Evolutionary conservation across 352 stramenopile genomes (phyloP).

Genomic region (Pythium sp.): DNA sequence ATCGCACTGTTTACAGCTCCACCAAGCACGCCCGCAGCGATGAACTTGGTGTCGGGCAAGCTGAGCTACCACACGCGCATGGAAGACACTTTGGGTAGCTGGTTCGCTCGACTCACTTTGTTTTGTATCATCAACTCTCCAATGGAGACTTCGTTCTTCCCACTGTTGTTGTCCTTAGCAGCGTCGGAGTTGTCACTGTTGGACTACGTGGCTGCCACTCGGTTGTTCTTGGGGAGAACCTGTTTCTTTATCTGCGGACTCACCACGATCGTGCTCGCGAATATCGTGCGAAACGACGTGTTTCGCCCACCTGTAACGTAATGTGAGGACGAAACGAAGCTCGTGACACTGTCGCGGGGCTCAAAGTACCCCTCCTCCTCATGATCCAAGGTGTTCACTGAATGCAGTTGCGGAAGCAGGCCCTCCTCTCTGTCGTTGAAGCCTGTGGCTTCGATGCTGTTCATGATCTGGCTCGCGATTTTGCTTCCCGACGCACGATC

Average conservation of each 20-base stretch:
- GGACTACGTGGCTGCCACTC: not conserved
- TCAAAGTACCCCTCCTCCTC: not conserved
- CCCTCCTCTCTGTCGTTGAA: not conserved
- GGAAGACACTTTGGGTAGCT: not conserved
- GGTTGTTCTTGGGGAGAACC: not conserved
- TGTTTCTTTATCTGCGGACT: not conserved
- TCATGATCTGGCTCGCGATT: slow-evolving; percentile 1
- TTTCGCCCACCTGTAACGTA: not conserved
- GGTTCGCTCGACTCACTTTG: not conserved
- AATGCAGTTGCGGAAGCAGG: not conserved
- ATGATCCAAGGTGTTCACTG: not conserved
- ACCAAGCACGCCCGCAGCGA: slow-evolving; percentile 32
- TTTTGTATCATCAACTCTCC: not conserved
- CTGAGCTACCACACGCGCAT: slow-evolving; percentile 47
- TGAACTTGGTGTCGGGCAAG: slow-evolving; percentile 35
- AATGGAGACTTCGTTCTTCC: not conserved
- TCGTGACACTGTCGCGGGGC: not conserved
- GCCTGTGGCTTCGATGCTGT: not conserved
- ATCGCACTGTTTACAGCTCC: slow-evolving; percentile 34
- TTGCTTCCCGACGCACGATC: not conserved
- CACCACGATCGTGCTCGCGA: not conserved
- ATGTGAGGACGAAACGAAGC: not conserved
- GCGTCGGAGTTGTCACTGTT: not conserved
- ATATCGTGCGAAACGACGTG: not conserved
- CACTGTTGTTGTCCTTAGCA: not conserved